phyloP scores from a whole-genome alignment of 2,329 filamentous ascomycete species.

The Talaromyces piceae region DNA sequence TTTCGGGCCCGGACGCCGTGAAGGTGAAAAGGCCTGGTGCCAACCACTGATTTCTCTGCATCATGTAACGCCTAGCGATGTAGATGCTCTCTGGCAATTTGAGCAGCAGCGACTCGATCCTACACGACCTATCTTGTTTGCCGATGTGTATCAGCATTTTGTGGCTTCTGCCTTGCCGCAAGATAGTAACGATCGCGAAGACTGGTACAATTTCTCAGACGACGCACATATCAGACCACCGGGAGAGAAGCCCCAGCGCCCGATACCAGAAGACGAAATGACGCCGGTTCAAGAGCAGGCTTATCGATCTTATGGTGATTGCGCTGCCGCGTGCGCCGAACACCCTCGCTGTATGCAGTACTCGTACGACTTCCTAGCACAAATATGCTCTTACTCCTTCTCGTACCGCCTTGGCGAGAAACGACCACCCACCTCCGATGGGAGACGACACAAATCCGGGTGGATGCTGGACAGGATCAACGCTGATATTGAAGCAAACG shows the following conservation, averaged over 20 bases:
- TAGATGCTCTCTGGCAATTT: slow-evolving; percentile 46
- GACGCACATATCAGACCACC: slow-evolving; percentile 35
- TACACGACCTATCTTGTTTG: slow-evolving; percentile 36
- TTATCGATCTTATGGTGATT: slow-evolving; percentile 39
- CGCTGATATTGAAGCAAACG: slow-evolving; percentile 3
- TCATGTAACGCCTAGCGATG: slow-evolving; percentile 47
- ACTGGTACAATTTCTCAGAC: slow-evolving; percentile 50
- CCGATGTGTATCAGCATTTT: slow-evolving; percentile 45
- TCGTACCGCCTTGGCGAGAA: slow-evolving; percentile 10
- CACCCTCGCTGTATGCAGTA: slow-evolving; percentile 30
- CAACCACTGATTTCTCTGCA: slow-evolving; percentile 53
- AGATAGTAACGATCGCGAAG: slow-evolving; percentile 25
- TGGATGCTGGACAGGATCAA: slow-evolving; percentile 9
- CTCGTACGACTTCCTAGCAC: slow-evolving; percentile 10
- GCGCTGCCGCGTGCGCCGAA: slow-evolving; percentile 43
- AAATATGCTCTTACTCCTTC: slow-evolving; percentile 9
- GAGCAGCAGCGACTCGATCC: slow-evolving; percentile 38
- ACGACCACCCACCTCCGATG: slow-evolving; percentile 3
- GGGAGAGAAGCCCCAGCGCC: slow-evolving; percentile 15
- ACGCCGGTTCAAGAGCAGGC: slow-evolving; percentile 39
- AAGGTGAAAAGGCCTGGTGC: slow-evolving; percentile 43
- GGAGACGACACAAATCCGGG: slow-evolving; percentile 8
- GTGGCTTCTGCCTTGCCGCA: slow-evolving; percentile 39
- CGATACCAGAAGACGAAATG: slow-evolving; percentile 31
- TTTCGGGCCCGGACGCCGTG: slow-evolving; percentile 22